Conservation (phyloP, 129 eudicot species). For the Kitagawia praeruptora region DNA sequence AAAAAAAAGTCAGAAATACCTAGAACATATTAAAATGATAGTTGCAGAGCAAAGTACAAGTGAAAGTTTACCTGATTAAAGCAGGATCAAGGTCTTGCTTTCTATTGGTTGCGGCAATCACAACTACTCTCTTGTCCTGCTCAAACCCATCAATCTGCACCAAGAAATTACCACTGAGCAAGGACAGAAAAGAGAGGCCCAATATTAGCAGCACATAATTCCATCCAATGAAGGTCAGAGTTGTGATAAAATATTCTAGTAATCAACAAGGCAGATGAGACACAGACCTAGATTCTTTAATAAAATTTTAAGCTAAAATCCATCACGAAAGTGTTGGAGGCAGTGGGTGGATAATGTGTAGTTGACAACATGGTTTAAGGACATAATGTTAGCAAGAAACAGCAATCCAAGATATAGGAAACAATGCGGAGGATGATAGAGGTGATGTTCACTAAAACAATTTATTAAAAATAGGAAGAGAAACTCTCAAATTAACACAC, state of each 20-base stretch:
- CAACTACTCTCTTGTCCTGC: constrained; percentile 96
- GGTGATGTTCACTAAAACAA: neutral
- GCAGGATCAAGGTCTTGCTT: constrained; percentile 99
- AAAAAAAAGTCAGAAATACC: constrained; percentile 14
- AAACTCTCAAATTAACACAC: neutral
- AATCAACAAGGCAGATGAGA: neutral
- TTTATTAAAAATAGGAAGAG: neutral
- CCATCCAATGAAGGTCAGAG: neutral
- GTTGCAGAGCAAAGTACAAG: neutral
- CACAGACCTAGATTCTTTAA: neutral
- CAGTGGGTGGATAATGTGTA: neutral
- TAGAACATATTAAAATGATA: neutral
- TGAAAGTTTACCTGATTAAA: constrained; percentile 54
- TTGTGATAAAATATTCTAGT: neutral
- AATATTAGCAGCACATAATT: neutral
- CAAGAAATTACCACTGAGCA: neutral
- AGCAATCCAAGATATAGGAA: neutral
- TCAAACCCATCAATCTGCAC: constrained; percentile 97
- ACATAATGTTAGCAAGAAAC: neutral
- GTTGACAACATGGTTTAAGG: neutral
- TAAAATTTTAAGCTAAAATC: neutral
- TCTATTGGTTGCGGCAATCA: constrained; percentile 94
- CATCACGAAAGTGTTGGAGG: neutral
- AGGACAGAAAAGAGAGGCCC: neutral
- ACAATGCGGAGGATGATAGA: neutral